Base-by-base conservation (phyloP, 768 basidiomycete species). In the Macrolepiota dolichaula region DNA sequence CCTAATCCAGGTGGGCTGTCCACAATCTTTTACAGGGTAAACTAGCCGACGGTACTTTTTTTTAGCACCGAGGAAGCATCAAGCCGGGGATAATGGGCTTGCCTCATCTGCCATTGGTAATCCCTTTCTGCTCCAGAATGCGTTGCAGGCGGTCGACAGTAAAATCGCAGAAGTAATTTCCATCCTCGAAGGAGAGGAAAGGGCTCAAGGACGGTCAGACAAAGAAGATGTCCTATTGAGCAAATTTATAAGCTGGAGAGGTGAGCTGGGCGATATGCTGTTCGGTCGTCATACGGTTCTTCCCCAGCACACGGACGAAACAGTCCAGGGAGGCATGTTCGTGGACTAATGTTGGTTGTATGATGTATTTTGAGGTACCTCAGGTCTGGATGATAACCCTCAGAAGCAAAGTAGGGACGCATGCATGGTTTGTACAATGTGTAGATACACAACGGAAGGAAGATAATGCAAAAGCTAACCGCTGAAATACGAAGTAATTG, bases 161-260 rank as follows among this genome's bases (percentile, higher is more conserved):
- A 74, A 79, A 2, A 70, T 83, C 53, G 65, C 69, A 11, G 76
- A 81, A 17, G 71, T 81, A 42, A 81, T 83, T 44, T 61, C 67
- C 0, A 74, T 78, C 24, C 70, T 85, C 11, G 75, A 81, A 66
- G 71, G 72, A 32, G 81, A 85, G 65, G 74, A 76, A 61, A 65
- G 57, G 19, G 70, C 73, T 3, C 71, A 72, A 24, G 76, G 75
- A 47, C 66, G 70, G 12, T 74, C 76, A 6, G 67, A 66, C 13
- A 69, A 72, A 55, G 74, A 71, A 51, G 73, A 74, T 49, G 66
- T 62, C 2, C 64, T 79, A 50, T 55, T 82, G 38, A 65, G 68
- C 11, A 81, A 79, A 60, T 78, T 81, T 60, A 67, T 67, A 55
- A 67, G 62, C 0, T 83, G 81, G 80, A 74, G 75, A 63, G 67